These are phyloP conservation scores for Penicillium sp. DNA, from an alignment of 2,329 filamentous ascomycete genomes.

Conservation along the genomic window DNA sequence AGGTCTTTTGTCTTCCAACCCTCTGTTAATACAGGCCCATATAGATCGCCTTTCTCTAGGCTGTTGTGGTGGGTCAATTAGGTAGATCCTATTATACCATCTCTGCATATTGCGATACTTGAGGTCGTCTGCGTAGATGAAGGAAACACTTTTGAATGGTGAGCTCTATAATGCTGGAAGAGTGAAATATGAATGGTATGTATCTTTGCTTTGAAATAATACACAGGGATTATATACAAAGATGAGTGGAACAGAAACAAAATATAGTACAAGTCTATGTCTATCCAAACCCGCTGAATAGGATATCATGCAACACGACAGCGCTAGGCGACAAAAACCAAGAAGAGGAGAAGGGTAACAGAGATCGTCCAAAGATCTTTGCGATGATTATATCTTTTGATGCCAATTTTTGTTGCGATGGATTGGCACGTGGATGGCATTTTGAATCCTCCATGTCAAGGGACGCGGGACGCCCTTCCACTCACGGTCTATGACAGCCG, in stretches of 20 bases:
- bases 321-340: constrained; percentile 12
- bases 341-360: not conserved
- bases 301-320: constrained; percentile 22
- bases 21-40: not conserved
- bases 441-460: constrained; percentile 32
- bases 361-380: not conserved
- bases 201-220: constrained; percentile 1
- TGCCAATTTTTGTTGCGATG: not conserved
- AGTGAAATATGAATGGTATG: not conserved
- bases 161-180: not conserved
- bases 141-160: not conserved
- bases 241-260: constrained; percentile 1
- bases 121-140: not conserved
- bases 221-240: constrained; percentile 18
- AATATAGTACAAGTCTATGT: constrained; percentile 12
- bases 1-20: no score
- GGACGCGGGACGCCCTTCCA: constrained; percentile 30
- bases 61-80: not conserved
- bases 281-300: constrained; percentile 7
- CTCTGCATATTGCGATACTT: not conserved
- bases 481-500: constrained; percentile 32
- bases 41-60: not conserved
- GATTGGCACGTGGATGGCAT: constrained; percentile 35
- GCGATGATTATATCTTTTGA: not conserved
- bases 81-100: not conserved